Percentiles rank a stretch among this genome's conserved stretches.
These are phyloP conservation scores for Arxiozyma telluris DNA, from an alignment of 1,139 yeast species.

Conservation along the genomic window DNA sequence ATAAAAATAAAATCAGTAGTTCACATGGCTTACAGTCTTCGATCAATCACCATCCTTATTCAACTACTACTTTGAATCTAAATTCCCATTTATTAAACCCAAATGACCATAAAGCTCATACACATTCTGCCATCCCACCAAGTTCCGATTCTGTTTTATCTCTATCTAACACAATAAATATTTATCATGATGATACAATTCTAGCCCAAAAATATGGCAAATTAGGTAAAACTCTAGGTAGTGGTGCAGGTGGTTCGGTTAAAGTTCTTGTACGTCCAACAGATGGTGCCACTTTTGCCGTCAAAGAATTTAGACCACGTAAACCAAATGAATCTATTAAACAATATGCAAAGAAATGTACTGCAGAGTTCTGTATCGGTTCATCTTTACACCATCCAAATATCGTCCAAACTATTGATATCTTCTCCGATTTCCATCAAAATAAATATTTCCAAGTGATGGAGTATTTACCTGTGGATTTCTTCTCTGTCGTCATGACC, in stretches of 20 bases:
- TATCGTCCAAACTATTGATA: conserved; percentile 87
- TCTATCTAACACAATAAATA: conserved; percentile 30
- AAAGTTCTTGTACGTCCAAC: conserved; percentile 72
- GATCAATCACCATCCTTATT: conserved; percentile 11
- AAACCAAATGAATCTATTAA: conserved; percentile 74
- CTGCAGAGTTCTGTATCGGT: conserved; percentile 96
- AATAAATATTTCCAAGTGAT: conserved; percentile 85
- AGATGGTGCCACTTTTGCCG: conserved; percentile 85
- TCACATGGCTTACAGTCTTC: background rate
- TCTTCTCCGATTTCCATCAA: conserved; percentile 58
- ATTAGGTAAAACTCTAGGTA: conserved; percentile 81
- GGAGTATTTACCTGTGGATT: conserved; percentile 96
- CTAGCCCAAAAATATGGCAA: conserved; percentile 80
- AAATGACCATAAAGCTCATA: conserved; percentile 22
- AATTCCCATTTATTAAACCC: conserved; percentile 8
- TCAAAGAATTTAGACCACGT: conserved; percentile 87
- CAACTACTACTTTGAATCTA: conserved; percentile 12
- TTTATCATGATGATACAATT: conserved; percentile 51
- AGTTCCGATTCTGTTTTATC: conserved; percentile 30
- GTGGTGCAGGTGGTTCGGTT: conserved; percentile 98
- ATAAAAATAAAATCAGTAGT: background rate
- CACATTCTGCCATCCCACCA: conserved; percentile 32
- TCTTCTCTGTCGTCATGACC: conserved; percentile 96
- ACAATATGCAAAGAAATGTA: conserved; percentile 90
- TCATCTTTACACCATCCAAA: conserved; percentile 92